phyloP scores from a whole-genome alignment of 768 basidiomycete species.

The Leccinellum rugosiceps region DNA sequence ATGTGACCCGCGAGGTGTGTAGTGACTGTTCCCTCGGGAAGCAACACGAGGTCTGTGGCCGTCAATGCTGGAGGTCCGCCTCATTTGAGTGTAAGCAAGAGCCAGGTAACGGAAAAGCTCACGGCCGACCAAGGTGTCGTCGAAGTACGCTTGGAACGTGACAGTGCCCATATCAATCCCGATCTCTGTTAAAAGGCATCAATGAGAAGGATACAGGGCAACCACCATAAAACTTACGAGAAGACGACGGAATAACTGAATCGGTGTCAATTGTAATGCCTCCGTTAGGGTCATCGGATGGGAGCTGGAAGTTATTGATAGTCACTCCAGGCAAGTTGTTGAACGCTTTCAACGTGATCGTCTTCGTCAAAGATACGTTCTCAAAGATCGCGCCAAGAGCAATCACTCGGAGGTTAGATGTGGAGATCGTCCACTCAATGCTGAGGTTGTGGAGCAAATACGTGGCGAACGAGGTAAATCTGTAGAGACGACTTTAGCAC shows the following conservation, averaged over 20 bases:
- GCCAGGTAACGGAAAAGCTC: slow-evolving; percentile 26
- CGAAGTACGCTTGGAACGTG: slow-evolving; percentile 59
- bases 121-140: slow-evolving; percentile 58
- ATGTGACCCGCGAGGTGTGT: slow-evolving; percentile 63
- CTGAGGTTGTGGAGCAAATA: slow-evolving; percentile 59
- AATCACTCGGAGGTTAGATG: slow-evolving; percentile 55
- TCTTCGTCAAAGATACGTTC: slow-evolving; percentile 57
- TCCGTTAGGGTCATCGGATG: slow-evolving; percentile 62
- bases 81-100: background rate
- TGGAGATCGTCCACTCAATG: slow-evolving; percentile 72
- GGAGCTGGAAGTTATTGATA: slow-evolving; percentile 68
- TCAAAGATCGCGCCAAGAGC: slow-evolving; percentile 72
- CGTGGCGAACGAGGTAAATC: slow-evolving; percentile 65
- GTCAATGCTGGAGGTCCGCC: slow-evolving; percentile 43
- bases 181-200: slow-evolving; percentile 43
- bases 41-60: slow-evolving; percentile 47
- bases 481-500: slow-evolving; percentile 14
- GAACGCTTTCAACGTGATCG: slow-evolving; percentile 64
- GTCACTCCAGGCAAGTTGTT: slow-evolving; percentile 67
- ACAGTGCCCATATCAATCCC: slow-evolving; percentile 68
- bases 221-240: slow-evolving; percentile 45
- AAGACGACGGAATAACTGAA: slow-evolving; percentile 59
- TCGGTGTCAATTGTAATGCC: slow-evolving; percentile 72
- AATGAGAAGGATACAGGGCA: slow-evolving; percentile 1
- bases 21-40: slow-evolving; percentile 43